phyloP scores from a whole-genome alignment of 768 basidiomycete species.

The Tylopilus rubrobrunneus region DNA sequence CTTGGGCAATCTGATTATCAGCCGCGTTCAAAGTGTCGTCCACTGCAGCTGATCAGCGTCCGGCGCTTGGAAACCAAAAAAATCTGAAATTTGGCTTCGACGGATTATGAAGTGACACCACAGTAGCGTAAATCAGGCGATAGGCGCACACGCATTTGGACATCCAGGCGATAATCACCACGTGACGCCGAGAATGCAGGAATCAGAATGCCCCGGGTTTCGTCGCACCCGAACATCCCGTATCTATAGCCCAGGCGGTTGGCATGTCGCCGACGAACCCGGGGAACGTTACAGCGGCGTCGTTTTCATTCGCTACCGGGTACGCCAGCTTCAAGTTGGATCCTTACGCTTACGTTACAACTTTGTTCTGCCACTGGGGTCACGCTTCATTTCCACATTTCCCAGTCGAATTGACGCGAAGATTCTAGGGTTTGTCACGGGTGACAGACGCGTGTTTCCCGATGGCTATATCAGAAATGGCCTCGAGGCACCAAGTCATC shows the following conservation, averaged over 20 bases:
- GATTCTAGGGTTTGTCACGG: not conserved
- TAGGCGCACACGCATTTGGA: not conserved
- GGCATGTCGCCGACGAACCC: not conserved
- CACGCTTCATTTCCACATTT: not conserved
- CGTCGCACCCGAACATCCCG: not conserved
- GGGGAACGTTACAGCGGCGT: not conserved
- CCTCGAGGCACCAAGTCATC: not conserved
- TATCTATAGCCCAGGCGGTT: not conserved
- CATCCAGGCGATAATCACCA: not conserved
- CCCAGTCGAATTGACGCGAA: not conserved
- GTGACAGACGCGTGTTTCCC: not conserved
- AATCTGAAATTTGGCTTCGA: too few relatives aligned
- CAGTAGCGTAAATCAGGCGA: too few relatives aligned
- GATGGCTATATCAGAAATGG: slow-evolving; percentile 5
- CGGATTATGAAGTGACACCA: too few relatives aligned
- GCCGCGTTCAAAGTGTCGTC: too few relatives aligned
- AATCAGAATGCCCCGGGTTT: not conserved
- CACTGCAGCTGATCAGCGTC: too few relatives aligned
- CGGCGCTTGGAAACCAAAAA: too few relatives aligned
- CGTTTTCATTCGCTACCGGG: not conserved
- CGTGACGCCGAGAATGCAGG: not conserved
- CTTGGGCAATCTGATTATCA: too few relatives aligned
- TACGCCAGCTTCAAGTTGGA: too few relatives aligned
- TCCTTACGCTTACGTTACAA: not conserved
- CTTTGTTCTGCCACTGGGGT: not conserved